A percentile compares a stretch with the other conserved stretches of the same genome.
Evolutionary conservation across 345 rosid genomes (phyloP).

Genomic region (Syzygium oleosum): DNA sequence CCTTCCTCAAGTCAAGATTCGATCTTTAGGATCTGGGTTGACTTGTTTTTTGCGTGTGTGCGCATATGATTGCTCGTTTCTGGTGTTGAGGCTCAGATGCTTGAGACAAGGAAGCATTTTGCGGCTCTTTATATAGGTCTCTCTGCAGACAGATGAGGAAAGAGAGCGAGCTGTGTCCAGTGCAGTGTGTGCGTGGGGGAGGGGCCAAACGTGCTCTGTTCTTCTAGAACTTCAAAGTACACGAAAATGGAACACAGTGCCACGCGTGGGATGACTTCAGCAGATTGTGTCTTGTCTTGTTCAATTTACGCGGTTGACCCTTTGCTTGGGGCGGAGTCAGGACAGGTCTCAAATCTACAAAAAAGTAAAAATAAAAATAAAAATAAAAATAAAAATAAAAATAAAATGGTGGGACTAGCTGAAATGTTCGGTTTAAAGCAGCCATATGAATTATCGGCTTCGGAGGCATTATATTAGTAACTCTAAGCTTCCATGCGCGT

Average conservation of each 20-base stretch:
- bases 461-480: neutral
- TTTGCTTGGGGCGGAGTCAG: neutral
- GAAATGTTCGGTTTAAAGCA: neutral
- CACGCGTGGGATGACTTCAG: neutral
- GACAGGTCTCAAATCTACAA: neutral
- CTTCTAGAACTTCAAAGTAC: neutral
- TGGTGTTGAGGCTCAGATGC: neutral
- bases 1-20: neutral
- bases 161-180: neutral
- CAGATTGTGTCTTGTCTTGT: neutral
- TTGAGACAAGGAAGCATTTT: neutral
- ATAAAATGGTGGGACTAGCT: neutral
- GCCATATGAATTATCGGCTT: neutral
- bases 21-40: neutral
- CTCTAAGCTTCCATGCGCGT: neutral
- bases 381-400: too few species aligned
- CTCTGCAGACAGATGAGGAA: neutral
- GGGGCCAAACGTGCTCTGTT: neutral
- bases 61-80: neutral
- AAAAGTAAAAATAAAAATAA: too few species aligned
- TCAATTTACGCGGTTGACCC: neutral
- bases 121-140: conserved; percentile 1
- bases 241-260: neutral
- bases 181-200: neutral
- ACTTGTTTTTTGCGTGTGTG: neutral